These are phyloP conservation scores for Thecaphora frezii DNA, from an alignment of 1,284 basidiomycete genomes.

Conservation along the genomic window DNA sequence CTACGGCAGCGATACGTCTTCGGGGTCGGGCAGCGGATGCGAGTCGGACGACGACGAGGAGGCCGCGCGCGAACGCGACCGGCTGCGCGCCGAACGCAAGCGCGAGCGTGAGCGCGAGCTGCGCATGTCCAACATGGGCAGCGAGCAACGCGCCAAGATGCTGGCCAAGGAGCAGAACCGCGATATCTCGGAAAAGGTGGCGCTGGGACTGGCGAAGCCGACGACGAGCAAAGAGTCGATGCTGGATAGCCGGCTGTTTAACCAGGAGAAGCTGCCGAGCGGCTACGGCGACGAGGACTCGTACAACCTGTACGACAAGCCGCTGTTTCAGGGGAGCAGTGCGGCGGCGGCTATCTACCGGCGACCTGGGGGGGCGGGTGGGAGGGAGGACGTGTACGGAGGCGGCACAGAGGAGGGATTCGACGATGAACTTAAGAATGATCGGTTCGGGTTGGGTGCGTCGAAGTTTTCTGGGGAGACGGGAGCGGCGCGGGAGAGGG, in stretches of 20 bases:
- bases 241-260: constrained; percentile 95
- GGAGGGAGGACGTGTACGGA: constrained; percentile 64
- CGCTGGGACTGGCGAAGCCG: constrained; percentile 93
- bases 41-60: constrained; percentile 61
- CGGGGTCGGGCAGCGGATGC: constrained; percentile 66
- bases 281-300: constrained; percentile 85
- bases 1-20: constrained; percentile 68
- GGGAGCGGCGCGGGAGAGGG: constrained; percentile 65
- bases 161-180: constrained; percentile 91
- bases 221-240: constrained; percentile 84
- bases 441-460: constrained; percentile 83
- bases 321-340: constrained; percentile 90
- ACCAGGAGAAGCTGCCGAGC: constrained; percentile 78
- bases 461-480: constrained; percentile 81
- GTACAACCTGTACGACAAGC: constrained; percentile 91
- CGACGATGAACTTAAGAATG: constrained; percentile 82
- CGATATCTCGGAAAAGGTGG: constrained; percentile 98
- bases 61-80: constrained; percentile 79
- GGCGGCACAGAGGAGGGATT: constrained; percentile 94
- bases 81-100: constrained; percentile 87
- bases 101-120: constrained; percentile 93
- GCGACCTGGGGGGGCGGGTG: constrained; percentile 70
- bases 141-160: constrained; percentile 91
- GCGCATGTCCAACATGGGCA: constrained; percentile 99
- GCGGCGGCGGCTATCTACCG: constrained; percentile 98